phyloP scores from a whole-genome alignment of 2,329 filamentous ascomycete genomes.

The Pseudocercospora cruenta region DNA sequence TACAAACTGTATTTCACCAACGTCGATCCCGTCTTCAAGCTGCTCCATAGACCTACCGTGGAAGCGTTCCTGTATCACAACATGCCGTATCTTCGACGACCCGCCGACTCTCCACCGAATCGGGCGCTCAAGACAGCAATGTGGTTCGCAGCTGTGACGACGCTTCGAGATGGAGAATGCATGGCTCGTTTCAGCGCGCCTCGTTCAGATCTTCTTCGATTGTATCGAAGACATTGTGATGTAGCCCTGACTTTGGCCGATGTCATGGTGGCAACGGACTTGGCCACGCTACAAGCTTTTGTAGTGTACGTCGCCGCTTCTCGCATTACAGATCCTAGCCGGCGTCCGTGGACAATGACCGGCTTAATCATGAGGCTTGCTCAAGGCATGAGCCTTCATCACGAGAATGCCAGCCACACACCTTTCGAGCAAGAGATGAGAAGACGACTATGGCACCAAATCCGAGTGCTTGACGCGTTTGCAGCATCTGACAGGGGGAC shows the following conservation, averaged over 20 bases:
- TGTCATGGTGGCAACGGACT: constrained; percentile 33
- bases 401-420: constrained; percentile 25
- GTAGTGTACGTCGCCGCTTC: constrained; percentile 30
- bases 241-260: constrained; percentile 35
- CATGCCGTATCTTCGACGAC: constrained; percentile 29
- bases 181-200: constrained; percentile 21
- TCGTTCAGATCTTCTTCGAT: constrained; percentile 27
- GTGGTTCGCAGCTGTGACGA: constrained; percentile 38
- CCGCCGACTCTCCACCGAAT: constrained; percentile 22
- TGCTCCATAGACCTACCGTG: constrained; percentile 33
- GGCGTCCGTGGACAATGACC: constrained; percentile 35
- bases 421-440: constrained; percentile 36
- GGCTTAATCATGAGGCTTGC: constrained; percentile 36
- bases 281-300: constrained; percentile 34
- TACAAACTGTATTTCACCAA: constrained; percentile 29
- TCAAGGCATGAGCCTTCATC: constrained; percentile 33
- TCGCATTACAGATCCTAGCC: constrained; percentile 29
- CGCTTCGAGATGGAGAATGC: constrained; percentile 35
- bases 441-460: constrained; percentile 35
- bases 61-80: constrained; percentile 24
- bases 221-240: constrained; percentile 32
- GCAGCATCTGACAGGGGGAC: constrained; percentile 34
- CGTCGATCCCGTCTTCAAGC: constrained; percentile 33
- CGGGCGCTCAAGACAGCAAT: constrained; percentile 31
- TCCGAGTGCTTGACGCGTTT: constrained; percentile 35